These are phyloP conservation scores for Termitomyces sp. DNA, from an alignment of 1,284 basidiomycete genomes.

Conservation along the genomic window DNA sequence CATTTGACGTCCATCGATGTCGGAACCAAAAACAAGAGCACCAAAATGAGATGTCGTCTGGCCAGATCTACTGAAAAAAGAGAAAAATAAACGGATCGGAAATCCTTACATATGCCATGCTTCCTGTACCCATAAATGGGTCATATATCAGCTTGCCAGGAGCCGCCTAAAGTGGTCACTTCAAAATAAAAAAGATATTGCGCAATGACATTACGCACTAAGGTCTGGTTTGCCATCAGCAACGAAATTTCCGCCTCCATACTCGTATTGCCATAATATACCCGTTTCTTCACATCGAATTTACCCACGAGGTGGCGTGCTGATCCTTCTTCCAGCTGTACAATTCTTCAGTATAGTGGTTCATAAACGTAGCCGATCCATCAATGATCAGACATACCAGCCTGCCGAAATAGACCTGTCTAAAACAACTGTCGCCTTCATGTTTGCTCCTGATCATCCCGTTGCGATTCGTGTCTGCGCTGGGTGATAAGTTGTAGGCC, in stretches of 20 bases:
- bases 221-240: slow-evolving; percentile 92
- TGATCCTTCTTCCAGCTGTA: slow-evolving; percentile 66
- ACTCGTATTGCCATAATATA: slow-evolving; percentile 93
- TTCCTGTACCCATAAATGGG: slow-evolving; percentile 95
- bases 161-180: slow-evolving; percentile 52
- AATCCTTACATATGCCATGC: slow-evolving; percentile 78
- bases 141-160: slow-evolving; percentile 92
- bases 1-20: slow-evolving; percentile 98
- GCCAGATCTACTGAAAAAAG: neutral
- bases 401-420: slow-evolving; percentile 76
- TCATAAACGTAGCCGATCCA: slow-evolving; percentile 5
- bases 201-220: slow-evolving; percentile 43
- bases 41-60: slow-evolving; percentile 87
- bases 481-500: neutral
- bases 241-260: slow-evolving; percentile 97
- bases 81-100: neutral
- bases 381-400: slow-evolving; percentile 72
- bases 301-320: slow-evolving; percentile 64
- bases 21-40: slow-evolving; percentile 83
- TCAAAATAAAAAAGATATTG: neutral
- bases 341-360: neutral
- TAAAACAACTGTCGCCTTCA: slow-evolving; percentile 65
- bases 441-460: slow-evolving; percentile 41
- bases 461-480: slow-evolving; percentile 45
- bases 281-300: slow-evolving; percentile 87